Evolutionary conservation across 2,329 filamentous ascomycete species (phyloP).

Genomic region (Alternaria incomplexa): DNA sequence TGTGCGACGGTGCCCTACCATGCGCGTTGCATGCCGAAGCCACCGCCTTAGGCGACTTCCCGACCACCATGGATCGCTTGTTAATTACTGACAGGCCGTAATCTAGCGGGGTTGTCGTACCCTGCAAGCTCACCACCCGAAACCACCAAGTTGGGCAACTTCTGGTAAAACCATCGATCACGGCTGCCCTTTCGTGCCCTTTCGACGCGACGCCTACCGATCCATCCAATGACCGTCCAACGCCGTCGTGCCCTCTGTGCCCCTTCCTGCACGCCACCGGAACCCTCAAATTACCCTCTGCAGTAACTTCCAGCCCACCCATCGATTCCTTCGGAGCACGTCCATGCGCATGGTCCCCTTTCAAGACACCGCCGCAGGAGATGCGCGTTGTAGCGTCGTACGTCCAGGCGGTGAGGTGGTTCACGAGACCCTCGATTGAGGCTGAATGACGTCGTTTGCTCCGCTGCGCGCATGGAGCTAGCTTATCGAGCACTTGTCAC

Average conservation of each 20-base stretch:
- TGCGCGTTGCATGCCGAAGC: neutral
- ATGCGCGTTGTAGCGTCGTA: neutral
- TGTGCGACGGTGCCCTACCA: neutral
- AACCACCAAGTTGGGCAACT: neutral
- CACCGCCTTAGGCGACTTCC: neutral
- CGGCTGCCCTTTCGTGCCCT: constrained; percentile 6
- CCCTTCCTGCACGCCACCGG: neutral
- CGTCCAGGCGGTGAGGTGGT: neutral
- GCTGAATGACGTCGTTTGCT: constrained; percentile 6
- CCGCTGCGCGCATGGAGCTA: no score
- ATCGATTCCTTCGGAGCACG: neutral
- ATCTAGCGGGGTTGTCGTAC: neutral
- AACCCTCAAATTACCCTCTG: neutral
- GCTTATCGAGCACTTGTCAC: constrained; percentile 4
- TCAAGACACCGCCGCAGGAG: neutral
- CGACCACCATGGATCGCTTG: neutral
- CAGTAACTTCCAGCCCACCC: neutral
- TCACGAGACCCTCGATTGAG: constrained; percentile 3
- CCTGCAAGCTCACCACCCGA: neutral
- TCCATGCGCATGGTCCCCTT: neutral
- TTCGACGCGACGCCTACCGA: neutral
- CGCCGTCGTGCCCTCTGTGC: neutral
- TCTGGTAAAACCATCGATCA: neutral
- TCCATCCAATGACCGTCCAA: neutral
- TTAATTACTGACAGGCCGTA: neutral